Conservation (phyloP, 129 eudicot genomes). For the Centaurea solstitialis region DNA sequence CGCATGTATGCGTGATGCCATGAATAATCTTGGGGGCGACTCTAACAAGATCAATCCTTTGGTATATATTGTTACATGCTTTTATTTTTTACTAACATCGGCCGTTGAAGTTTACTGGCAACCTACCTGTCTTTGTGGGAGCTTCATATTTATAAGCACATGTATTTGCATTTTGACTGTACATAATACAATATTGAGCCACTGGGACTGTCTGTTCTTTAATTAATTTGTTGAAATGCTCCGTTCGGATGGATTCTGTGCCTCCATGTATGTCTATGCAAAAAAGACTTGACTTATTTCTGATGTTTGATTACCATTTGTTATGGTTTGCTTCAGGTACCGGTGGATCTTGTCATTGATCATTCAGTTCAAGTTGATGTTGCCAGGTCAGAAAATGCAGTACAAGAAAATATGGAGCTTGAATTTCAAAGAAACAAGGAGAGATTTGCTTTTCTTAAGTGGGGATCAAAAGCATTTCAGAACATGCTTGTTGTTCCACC, state of each 20-base stretch:
- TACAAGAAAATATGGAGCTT: conserved; percentile 87
- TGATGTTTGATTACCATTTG: background rate
- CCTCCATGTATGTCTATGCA: background rate
- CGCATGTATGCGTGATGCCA: conserved; percentile 98
- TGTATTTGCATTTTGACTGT: conserved; percentile 2
- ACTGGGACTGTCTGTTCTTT: background rate
- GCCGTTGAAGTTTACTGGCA: background rate
- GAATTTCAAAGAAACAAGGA: conserved; percentile 91
- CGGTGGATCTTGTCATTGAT: conserved; percentile 95
- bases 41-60: conserved; percentile 92
- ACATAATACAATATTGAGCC: background rate
- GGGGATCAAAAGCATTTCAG: conserved; percentile 94
- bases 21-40: conserved; percentile 90
- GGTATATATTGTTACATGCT: conserved; percentile 46
- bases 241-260: background rate
- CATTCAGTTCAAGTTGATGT: conserved; percentile 98
- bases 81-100: background rate
- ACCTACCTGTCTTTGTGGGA: background rate
- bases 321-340: conserved; percentile 62
- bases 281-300: background rate
- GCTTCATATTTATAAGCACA: background rate
- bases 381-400: conserved; percentile 89
- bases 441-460: conserved; percentile 89
- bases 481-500: conserved; percentile 99
- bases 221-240: background rate